Evolutionary conservation across 2,329 filamentous ascomycete genomes (phyloP).

Genomic region (Trichoderma semiorbis): DNA sequence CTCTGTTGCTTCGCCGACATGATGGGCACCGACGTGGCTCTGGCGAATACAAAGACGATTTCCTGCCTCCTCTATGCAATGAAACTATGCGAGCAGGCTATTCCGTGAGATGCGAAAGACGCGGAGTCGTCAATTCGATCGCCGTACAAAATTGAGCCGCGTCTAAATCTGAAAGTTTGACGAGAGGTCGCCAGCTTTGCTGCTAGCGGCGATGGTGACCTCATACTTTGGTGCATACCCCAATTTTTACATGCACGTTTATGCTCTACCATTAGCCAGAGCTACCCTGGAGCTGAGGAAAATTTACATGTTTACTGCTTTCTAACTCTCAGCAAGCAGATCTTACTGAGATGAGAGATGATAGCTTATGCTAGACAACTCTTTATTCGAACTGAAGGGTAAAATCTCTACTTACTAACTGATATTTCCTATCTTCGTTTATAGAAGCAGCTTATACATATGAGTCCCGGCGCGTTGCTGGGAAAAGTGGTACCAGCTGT

Average conservation of each 20-base stretch:
- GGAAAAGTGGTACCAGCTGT: not conserved
- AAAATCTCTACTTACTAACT: not conserved
- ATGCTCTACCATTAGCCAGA: not conserved
- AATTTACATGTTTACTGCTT: not conserved
- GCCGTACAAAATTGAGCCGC: not conserved
- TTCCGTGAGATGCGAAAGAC: not conserved
- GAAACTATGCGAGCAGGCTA: not conserved
- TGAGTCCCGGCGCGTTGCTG: not conserved
- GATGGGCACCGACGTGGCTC: not conserved
- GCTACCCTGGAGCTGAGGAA: not conserved
- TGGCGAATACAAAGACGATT: not conserved
- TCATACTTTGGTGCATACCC: conserved; percentile 25
- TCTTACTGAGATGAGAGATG: not conserved
- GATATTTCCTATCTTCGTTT: not conserved
- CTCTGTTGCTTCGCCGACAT: conserved; percentile 52
- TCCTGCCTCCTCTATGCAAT: not conserved
- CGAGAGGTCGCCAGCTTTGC: conserved; percentile 21
- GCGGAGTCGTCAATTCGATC: not conserved
- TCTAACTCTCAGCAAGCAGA: not conserved
- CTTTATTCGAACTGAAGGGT: not conserved
- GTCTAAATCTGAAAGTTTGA: conserved; percentile 11
- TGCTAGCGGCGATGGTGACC: conserved; percentile 26
- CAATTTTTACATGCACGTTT: conserved; percentile 16
- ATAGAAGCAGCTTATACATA: not conserved
- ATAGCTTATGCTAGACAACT: not conserved